Evolutionary conservation across 176 grass and related monocot species (phyloP).

Genomic region (Phoenix dactylifera): DNA sequence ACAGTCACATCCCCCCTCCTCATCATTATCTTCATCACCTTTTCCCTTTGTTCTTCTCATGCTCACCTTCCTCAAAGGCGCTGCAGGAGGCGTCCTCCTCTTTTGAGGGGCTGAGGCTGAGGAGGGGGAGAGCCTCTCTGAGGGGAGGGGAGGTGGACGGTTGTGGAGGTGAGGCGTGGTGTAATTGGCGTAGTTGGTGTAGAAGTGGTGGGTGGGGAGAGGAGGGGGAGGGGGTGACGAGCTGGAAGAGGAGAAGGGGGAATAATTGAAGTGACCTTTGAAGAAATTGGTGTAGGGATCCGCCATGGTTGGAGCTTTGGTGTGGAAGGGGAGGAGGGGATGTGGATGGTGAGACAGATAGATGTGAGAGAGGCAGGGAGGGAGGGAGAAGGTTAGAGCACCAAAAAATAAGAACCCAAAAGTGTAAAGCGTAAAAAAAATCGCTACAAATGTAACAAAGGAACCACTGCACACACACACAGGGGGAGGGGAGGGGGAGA

Average conservation of each 20-base stretch:
- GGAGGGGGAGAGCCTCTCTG: constrained; percentile 61
- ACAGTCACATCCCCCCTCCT: constrained; percentile 49
- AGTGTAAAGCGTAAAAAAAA: constrained; percentile 44
- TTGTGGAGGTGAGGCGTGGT: constrained; percentile 2
- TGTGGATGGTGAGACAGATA: constrained; percentile 14
- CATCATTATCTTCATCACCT: not conserved
- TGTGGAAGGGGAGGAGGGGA: not conserved
- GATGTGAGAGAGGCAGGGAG: constrained; percentile 15
- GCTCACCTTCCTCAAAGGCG: constrained; percentile 4
- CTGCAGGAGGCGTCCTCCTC: constrained; percentile 3
- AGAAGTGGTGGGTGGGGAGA: constrained; percentile 8
- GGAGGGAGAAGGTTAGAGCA: constrained; percentile 25
- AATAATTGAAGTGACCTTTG: constrained; percentile 15
- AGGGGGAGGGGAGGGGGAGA: not conserved
- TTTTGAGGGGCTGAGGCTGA: constrained; percentile 38
- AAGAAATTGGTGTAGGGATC: constrained; percentile 20
- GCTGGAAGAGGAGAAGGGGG: constrained; percentile 8
- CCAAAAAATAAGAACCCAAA: constrained; percentile 20
- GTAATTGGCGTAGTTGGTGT: not conserved
- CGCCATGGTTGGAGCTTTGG: constrained; percentile 6
- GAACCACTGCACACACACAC: not conserved
- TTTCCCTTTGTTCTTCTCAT: too few species aligned
- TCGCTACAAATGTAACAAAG: constrained; percentile 24
- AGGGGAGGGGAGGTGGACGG: constrained; percentile 47
- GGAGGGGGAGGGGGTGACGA: constrained; percentile 21